Evolutionary conservation across 1,284 basidiomycete species (phyloP).

Genomic region (Vanrija pseudolonga): DNA sequence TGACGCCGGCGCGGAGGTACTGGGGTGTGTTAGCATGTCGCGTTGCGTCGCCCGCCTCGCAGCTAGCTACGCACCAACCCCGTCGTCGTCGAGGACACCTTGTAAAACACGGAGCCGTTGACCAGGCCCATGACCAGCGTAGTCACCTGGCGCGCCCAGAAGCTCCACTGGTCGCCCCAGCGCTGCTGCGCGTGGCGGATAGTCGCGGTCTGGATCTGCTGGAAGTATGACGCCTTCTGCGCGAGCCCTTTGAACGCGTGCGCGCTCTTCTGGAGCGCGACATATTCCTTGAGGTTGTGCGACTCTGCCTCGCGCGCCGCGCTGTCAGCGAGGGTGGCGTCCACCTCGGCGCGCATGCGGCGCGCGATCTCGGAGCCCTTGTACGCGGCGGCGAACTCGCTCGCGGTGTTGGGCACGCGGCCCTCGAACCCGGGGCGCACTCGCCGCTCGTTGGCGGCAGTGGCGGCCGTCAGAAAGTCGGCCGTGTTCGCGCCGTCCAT

Average conservation of each 20-base stretch:
- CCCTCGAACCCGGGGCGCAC: conserved; percentile 53
- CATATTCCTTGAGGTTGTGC: conserved; percentile 12
- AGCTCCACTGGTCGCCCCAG: conserved; percentile 34
- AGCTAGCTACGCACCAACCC: conserved; percentile 65
- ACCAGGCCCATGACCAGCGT: conserved; percentile 36
- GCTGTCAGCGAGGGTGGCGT: conserved; percentile 25
- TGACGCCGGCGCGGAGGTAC: conserved; percentile 65
- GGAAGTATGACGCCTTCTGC: conserved; percentile 26
- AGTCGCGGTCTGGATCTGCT: conserved; percentile 38
- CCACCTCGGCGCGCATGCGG: conserved; percentile 34
- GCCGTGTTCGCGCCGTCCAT: conserved; percentile 49
- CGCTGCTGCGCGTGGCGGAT: conserved; percentile 41
- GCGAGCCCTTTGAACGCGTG: conserved; percentile 16
- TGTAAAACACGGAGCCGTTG: conserved; percentile 72
- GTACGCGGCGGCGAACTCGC: conserved; percentile 54
- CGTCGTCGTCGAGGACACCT: conserved; percentile 59
- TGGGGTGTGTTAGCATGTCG: background rate
- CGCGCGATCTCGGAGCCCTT: conserved; percentile 27
- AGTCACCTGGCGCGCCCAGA: conserved; percentile 38
- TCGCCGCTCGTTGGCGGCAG: conserved; percentile 59
- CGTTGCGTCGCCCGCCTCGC: too few species aligned
- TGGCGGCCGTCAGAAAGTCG: conserved; percentile 61
- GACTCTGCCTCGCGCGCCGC: conserved; percentile 20
- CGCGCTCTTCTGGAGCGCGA: conserved; percentile 27
- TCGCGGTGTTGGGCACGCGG: conserved; percentile 57